A percentile compares a stretch with the other conserved stretches of the same genome.
phyloP scores from a whole-genome alignment of 2,329 filamentous ascomycete species.

The Graphilbum fragrans region DNA sequence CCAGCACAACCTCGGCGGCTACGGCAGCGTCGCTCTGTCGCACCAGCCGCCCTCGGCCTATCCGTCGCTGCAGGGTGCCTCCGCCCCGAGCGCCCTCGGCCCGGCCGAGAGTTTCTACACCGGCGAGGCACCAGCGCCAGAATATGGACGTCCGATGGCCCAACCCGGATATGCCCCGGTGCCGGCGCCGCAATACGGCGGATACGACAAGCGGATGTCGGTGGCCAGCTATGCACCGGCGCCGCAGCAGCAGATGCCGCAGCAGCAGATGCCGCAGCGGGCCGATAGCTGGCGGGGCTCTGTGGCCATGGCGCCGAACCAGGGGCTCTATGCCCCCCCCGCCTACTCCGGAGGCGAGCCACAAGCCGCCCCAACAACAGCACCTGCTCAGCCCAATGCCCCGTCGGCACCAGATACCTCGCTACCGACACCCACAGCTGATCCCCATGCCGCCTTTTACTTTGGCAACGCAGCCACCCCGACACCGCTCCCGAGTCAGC shows the following conservation, averaged over 20 bases:
- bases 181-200: slow-evolving; percentile 25
- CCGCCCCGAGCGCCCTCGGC: slow-evolving; percentile 25
- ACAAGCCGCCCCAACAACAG: neutral
- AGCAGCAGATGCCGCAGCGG: neutral
- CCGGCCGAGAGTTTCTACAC: slow-evolving; percentile 76
- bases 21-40: slow-evolving; percentile 38
- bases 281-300: no score
- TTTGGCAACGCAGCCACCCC: slow-evolving; percentile 28
- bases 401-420: no score
- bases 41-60: slow-evolving; percentile 52
- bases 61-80: slow-evolving; percentile 48
- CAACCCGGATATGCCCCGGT: slow-evolving; percentile 32
- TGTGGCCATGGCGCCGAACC: no score
- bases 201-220: slow-evolving; percentile 26
- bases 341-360: slow-evolving; percentile 3
- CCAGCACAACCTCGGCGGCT: slow-evolving; percentile 59
- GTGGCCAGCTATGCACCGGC: slow-evolving; percentile 18
- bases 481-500: slow-evolving; percentile 7
- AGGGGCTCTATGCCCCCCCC: neutral
- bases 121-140: slow-evolving; percentile 37
- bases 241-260: slow-evolving; percentile 20
- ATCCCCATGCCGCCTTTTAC: slow-evolving; percentile 47
- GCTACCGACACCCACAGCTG: slow-evolving; percentile 23
- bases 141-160: slow-evolving; percentile 34
- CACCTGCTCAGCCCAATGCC: no score